Evolutionary conservation across 495 filamentous ascomycete species (phyloP).

Genomic region (Lasiosphaeria miniovina): DNA sequence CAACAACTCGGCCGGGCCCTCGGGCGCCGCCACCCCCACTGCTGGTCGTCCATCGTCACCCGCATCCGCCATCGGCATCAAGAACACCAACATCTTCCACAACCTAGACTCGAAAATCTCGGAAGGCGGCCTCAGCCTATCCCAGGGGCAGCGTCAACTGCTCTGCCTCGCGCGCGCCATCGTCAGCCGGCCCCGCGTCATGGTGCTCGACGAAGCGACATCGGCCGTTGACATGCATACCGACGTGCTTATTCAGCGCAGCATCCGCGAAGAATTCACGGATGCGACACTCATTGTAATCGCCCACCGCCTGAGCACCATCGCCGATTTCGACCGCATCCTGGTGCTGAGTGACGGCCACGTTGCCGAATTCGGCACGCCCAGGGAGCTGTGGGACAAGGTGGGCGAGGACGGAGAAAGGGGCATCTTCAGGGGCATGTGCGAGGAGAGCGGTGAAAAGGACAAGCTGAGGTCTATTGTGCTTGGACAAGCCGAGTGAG

Average conservation of each 20-base stretch:
- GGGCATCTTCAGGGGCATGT: conserved; percentile 69
- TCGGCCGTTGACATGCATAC: conserved; percentile 86
- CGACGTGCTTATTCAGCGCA: conserved; percentile 76
- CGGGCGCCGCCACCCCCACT: conserved; percentile 28
- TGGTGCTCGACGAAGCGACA: conserved; percentile 90
- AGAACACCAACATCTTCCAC: conserved; percentile 62
- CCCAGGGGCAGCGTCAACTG: conserved; percentile 84
- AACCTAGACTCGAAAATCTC: conserved; percentile 61
- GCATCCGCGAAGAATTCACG: conserved; percentile 75
- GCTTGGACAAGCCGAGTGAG: conserved; percentile 26
- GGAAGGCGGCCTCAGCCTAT: conserved; percentile 77
- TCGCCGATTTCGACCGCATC: conserved; percentile 82
- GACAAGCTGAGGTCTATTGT: conserved; percentile 57
- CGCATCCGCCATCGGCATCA: conserved; percentile 27
- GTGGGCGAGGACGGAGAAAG: conserved; percentile 32
- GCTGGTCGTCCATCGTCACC: conserved; percentile 4
- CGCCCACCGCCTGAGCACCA: conserved; percentile 81
- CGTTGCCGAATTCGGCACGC: conserved; percentile 71
- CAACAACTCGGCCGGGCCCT: conserved; percentile 31
- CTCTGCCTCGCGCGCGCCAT: conserved; percentile 87
- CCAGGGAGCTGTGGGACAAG: conserved; percentile 62
- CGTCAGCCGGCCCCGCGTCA: conserved; percentile 72
- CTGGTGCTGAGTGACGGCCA: conserved; percentile 74
- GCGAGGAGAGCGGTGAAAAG: conserved; percentile 71
- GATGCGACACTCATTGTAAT: conserved; percentile 82